phyloP scores from a whole-genome alignment of 352 stramenopile species.

The Globisporangium middletonii region DNA sequence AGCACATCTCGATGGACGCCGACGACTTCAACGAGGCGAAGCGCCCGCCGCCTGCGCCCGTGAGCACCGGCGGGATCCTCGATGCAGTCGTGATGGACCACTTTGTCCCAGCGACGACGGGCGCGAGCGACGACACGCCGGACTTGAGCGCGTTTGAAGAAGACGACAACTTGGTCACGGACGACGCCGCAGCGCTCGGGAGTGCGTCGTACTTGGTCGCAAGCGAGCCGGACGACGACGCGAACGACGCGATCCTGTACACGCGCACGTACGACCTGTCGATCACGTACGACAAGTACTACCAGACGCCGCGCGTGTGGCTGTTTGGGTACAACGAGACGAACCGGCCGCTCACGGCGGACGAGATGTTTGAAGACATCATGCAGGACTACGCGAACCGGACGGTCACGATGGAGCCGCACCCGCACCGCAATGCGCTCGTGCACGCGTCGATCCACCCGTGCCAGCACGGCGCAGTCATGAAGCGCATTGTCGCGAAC shows the following conservation, averaged over 20 bases:
- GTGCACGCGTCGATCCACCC: slow-evolving; percentile 96
- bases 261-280: slow-evolving; percentile 97
- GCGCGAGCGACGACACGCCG: slow-evolving; percentile 14
- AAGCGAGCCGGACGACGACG: slow-evolving; percentile 71
- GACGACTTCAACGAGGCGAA: background rate
- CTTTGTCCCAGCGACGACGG: slow-evolving; percentile 21
- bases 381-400: slow-evolving; percentile 99
- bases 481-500: slow-evolving; percentile 97
- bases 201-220: slow-evolving; percentile 45
- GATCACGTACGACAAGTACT: slow-evolving; percentile 99
- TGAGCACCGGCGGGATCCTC: slow-evolving; percentile 30
- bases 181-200: slow-evolving; percentile 53
- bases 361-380: slow-evolving; percentile 98
- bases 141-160: slow-evolving; percentile 72
- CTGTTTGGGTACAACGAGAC: slow-evolving; percentile 95
- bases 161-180: slow-evolving; percentile 61
- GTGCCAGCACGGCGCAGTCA: slow-evolving; percentile 97
- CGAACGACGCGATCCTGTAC: slow-evolving; percentile 88
- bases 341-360: slow-evolving; percentile 79
- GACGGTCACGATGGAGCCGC: slow-evolving; percentile 98
- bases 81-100: slow-evolving; percentile 73
- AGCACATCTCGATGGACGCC: slow-evolving; percentile 51
- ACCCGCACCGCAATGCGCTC: slow-evolving; percentile 89
- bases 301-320: slow-evolving; percentile 98
- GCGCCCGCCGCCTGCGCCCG: background rate